Base-by-base conservation (phyloP, 768 basidiomycete genomes). In the Crepidotus variabilis region DNA sequence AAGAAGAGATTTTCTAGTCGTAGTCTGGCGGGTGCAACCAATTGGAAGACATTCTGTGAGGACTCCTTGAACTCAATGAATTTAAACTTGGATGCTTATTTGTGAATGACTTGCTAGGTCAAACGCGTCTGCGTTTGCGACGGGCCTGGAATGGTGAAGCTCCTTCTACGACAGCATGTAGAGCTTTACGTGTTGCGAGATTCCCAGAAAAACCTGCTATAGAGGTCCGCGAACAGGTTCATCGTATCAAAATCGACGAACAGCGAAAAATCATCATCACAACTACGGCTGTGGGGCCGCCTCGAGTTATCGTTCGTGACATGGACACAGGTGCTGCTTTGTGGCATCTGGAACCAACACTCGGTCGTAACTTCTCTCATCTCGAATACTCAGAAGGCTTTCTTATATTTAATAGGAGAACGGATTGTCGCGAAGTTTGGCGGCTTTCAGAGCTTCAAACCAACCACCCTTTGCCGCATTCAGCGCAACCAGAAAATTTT, bases 161-260 rank as follows among this genome's bases (percentile, higher is more conserved):
- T 0, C 72, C 76, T 2, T 80, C 81, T 7, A 0, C 70, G 72
- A 51, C 43, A 13, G 11, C 21, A 14, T 20, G 10, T 9, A 50
- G 39, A 32, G 22, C 24, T n/a, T 24, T 39, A 2, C 75, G 78
- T 10, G 59, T 60, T 2, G 63, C 72, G 13, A 75, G 67, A 20
- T 57, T 69, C n/a, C 67, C 79, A 35, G 59, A 64, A 1, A 55
- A 66, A 7, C 55, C 73, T 6, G 73, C 77, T 20, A 74, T 47
- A n/a, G 18, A 55, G 10, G 20, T 47, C 20, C 21, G 76, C 32
- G 59, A 60, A 22, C 62, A 65, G 3, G 83, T 88, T 0, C 88
- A 92, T 68, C 82, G 88, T 6, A 83, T 92, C 71, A 92, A 92
- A 69, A 78, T 88, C 20, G 91, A 93, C 55, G 82, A 88, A 61